A percentile compares a stretch with the other conserved stretches of the same genome.
phyloP scores from a whole-genome alignment of 2,329 filamentous ascomycete genomes.

The Fusarium globosum region DNA sequence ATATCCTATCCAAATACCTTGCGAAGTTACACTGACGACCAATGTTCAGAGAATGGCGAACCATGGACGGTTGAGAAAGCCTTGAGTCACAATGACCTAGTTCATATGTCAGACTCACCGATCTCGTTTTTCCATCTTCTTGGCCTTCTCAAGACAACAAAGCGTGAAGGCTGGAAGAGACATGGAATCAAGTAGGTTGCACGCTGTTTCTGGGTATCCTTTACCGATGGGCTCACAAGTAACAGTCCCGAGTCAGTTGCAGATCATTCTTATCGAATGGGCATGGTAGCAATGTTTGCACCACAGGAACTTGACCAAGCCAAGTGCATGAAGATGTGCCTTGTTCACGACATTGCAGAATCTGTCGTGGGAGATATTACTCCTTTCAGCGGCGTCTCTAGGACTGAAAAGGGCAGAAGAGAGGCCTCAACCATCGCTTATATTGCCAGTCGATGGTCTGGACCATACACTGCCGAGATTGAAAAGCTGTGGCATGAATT shows the following conservation, averaged over 20 bases:
- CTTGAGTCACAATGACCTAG: constrained; percentile 65
- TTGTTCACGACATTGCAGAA: constrained; percentile 98
- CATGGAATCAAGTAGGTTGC: constrained; percentile 72
- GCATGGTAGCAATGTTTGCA: constrained; percentile 91
- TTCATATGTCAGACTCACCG: constrained; percentile 74
- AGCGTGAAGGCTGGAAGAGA: constrained; percentile 93
- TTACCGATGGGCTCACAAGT: neutral
- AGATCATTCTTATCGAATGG: constrained; percentile 99
- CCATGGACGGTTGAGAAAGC: constrained; percentile 69
- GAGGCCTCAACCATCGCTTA: constrained; percentile 93
- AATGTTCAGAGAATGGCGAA: constrained; percentile 6
- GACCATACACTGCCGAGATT: constrained; percentile 74
- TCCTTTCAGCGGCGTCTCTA: constrained; percentile 86
- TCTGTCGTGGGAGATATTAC: constrained; percentile 97
- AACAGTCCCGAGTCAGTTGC: constrained; percentile 85
- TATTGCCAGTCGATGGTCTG: constrained; percentile 77
- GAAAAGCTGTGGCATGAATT: constrained; percentile 92
- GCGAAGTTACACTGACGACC: neutral
- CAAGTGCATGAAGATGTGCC: constrained; percentile 92
- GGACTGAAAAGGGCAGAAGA: constrained; percentile 87
- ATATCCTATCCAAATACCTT: neutral
- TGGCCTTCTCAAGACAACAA: constrained; percentile 92
- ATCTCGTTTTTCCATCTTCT: constrained; percentile 94
- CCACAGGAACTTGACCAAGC: constrained; percentile 78
- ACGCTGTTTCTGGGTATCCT: neutral